Evolutionary conservation across 192 early-diverging fungal species (phyloP), one percentile per base, ranked within the genome.

Genomic region (Rhizophagus prolifer): DNA sequence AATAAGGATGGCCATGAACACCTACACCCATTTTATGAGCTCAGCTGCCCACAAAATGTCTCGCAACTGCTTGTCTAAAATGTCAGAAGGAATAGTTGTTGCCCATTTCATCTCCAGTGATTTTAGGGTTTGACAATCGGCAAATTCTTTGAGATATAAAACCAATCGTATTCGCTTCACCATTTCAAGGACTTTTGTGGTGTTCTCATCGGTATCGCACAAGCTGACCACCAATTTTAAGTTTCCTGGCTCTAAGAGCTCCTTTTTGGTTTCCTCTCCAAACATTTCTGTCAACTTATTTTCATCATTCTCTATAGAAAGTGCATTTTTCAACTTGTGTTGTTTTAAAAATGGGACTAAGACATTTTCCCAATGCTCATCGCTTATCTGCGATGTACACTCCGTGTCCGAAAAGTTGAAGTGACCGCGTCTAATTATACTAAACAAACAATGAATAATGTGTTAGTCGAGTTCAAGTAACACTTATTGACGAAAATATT

Each of bases 1-100:
- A 13, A 4, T 64, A 64, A 64, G 30, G n/a, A 71, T 34, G 25
- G 25, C 23, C 2, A 71, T 34, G 69, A 14, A 71, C 47, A 71
- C 50, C 31, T 71, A 71, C 70, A 71, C 70, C 54, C 70, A 71
- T 71, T 71, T 71, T 71, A 71, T 71, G 19, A 71, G 70, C 70
- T 71, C 70, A 58, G 44, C 14, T 26, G 70, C 70, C 70, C 46
- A 71, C 36, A 71, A 58, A 58, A 71, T 58, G 36, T 71, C 23
- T 50, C 47, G 31, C 31, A 67, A 67, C n/a, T 36, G 64, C 21
- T 66, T 66, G 3, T 71, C 70, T n/a, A 71, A 58, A 26, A 71
- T 44, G n/a, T 71, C 70, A 31, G 70, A 71, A 71, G 26, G 70
- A 26, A 71, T 26, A 58, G 21, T 58, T 31, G 46, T 71, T 54